phyloP scores from a whole-genome alignment of 163 green algal genomes.

The Prototheca wickerhamii region DNA sequence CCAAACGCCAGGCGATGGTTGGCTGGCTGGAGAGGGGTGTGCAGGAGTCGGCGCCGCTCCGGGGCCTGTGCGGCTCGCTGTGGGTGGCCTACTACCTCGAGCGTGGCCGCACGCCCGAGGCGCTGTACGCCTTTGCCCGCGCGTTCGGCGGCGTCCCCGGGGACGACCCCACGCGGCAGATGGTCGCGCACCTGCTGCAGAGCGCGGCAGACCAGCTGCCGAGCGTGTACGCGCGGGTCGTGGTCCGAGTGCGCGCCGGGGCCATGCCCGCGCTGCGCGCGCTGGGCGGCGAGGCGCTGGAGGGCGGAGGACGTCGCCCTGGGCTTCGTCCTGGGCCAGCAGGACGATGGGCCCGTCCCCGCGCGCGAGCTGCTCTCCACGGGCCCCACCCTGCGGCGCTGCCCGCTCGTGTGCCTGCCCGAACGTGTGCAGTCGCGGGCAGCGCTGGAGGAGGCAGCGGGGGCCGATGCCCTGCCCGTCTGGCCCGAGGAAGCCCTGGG shows the following conservation, averaged over 20 bases:
- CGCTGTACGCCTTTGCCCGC: slow-evolving; percentile 10
- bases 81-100: slow-evolving; percentile 22
- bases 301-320: not conserved
- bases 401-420: not conserved
- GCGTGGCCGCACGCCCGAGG: slow-evolving; percentile 19
- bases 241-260: not conserved
- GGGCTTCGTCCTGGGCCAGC: not conserved
- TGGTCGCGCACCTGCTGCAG: not conserved
- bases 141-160: not conserved
- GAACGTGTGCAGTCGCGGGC: not conserved
- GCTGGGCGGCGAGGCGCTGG: not conserved
- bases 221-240: not conserved
- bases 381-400: not conserved
- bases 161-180: not conserved
- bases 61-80: slow-evolving; percentile 10
- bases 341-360: not conserved
- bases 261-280: not conserved
- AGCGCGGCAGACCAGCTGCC: not conserved
- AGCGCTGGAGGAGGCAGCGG: not conserved
- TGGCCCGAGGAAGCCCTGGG: not conserved
- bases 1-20: too few species aligned
- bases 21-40: too few species aligned
- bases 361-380: not conserved
- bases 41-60: not conserved
- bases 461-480: not conserved